These are phyloP conservation scores for Ceratocystis eucalypticola DNA, from an alignment of 2,329 filamentous ascomycete species.

Conservation along the genomic window DNA sequence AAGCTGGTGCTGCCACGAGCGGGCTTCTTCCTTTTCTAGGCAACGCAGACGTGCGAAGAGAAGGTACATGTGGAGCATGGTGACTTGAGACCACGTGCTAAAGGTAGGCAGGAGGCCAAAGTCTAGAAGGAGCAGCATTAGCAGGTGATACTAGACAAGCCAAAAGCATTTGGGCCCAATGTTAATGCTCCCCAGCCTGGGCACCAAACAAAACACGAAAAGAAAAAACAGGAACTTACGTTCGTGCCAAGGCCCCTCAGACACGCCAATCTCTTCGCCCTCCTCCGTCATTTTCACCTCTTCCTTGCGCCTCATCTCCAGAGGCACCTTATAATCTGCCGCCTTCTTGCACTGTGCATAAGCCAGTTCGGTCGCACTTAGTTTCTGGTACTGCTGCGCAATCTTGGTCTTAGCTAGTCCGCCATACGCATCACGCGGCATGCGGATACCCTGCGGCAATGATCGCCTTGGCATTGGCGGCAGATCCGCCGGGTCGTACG, in stretches of 20 bases:
- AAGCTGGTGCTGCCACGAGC: conserved; percentile 75
- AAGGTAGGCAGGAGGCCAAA: conserved; percentile 75
- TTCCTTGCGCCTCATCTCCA: conserved; percentile 50
- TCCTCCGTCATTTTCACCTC: conserved; percentile 57
- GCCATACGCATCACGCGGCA: conserved; percentile 16
- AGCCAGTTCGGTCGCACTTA: conserved; percentile 63
- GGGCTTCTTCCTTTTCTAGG: conserved; percentile 54
- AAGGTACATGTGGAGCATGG: conserved; percentile 92
- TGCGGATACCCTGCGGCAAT: conserved; percentile 14
- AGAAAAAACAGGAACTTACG: conserved; percentile 38
- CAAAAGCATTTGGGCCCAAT: neutral
- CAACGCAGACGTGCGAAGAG: conserved; percentile 70
- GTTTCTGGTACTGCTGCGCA: conserved; percentile 45
- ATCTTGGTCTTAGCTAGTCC: conserved; percentile 16
- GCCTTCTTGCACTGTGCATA: conserved; percentile 61
- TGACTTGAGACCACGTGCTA: conserved; percentile 89
- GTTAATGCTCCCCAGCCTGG: neutral
- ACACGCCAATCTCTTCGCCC: conserved; percentile 70
- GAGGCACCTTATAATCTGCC: conserved; percentile 64
- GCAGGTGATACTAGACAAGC: neutral
- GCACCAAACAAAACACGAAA: neutral
- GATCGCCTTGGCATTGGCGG: conserved; percentile 18
- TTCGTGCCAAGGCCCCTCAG: conserved; percentile 67
- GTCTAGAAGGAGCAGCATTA: conserved; percentile 34
- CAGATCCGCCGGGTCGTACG: neutral